Base-by-base conservation (phyloP, 148 eudicot genomes). In the Oxyria digyna region DNA sequence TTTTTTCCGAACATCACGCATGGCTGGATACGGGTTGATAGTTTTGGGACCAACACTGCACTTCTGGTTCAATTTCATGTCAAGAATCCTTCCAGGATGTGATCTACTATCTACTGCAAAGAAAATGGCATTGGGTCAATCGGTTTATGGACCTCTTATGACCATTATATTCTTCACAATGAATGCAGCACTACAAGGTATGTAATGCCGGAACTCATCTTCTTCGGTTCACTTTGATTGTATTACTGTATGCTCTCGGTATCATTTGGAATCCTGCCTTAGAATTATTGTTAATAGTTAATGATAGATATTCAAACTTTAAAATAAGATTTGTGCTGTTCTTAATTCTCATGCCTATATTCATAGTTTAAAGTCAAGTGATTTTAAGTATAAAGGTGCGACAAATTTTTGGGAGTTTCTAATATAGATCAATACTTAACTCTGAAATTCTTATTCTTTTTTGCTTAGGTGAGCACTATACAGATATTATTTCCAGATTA, bases 101-200 rank as follows among this genome's bases (percentile, higher is more conserved):
- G 97, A 87, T 74, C 27, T 94, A 18, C 46, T 80, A 42, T 75
- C 97, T 14, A 94, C 97, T 20, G 74, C 81, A 21, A 90, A 88
- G 79, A 94, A 90, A 75, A 94, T 94, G 78, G 78, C 70, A 7
- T 65, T 88, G 80, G 99, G 96, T 26, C 99, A 94, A 76, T 48
- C 87, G 11, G 62, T 84, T 32, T 91, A 74, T 70, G 99, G 99
- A 18, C 99, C 99, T 57, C 41, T 71, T 24, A 88, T 94, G 89
- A 94, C 92, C 52, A 82, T 72, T 42, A 59, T 84, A 64, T 94
- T 94, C 85, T 91, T 90, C 84, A 87, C 99, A 2, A 48, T 79
- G 45, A 94, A 87, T 80, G 97, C 97, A 52, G 92, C 87, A 49
- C 65, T 88, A 13, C 97, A 90, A 88, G 99, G 99, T 94, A 79